phyloP scores from a whole-genome alignment of 345 rosid species.

The Hevea brasiliensis region DNA sequence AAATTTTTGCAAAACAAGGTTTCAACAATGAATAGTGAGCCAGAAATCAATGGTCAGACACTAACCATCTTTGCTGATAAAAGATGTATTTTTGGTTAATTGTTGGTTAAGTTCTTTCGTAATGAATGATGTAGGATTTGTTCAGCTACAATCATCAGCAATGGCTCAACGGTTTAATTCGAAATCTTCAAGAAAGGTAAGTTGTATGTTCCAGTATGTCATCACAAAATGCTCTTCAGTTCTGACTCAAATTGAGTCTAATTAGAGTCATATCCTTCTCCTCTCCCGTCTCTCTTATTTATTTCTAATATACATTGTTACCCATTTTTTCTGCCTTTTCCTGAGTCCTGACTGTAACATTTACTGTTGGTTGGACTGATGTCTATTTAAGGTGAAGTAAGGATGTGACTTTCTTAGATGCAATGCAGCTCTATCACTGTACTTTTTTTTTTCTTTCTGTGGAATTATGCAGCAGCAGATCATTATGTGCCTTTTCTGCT shows the following conservation, averaged over 20 bases:
- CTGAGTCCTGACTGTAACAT: too few relatives aligned
- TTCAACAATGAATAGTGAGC: slow-evolving; percentile 23
- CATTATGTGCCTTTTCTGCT: background rate
- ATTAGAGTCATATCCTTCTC: background rate
- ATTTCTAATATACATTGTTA: background rate
- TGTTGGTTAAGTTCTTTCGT: slow-evolving; percentile 6
- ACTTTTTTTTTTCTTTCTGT: background rate
- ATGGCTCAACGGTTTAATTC: slow-evolving; percentile 55
- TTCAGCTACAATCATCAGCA: slow-evolving; percentile 31
- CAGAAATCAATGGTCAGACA: slow-evolving; percentile 53
- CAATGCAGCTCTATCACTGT: background rate
- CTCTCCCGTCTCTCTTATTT: background rate
- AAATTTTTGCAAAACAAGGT: slow-evolving; percentile 41
- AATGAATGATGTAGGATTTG: slow-evolving; percentile 42
- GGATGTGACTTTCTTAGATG: background rate
- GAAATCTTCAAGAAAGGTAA: slow-evolving; percentile 64
- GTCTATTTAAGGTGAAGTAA: background rate
- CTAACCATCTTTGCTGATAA: slow-evolving; percentile 6
- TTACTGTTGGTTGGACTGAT: background rate
- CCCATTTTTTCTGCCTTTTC: background rate
- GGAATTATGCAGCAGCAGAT: background rate
- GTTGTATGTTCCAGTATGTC: background rate
- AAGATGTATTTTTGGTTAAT: background rate
- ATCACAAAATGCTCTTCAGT: background rate
- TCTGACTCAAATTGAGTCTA: too few relatives aligned